Evolutionary conservation across 2,329 filamentous ascomycete species (phyloP), one percentile per base, ranked within the genome.

Genomic region (Xylaria digitata): DNA sequence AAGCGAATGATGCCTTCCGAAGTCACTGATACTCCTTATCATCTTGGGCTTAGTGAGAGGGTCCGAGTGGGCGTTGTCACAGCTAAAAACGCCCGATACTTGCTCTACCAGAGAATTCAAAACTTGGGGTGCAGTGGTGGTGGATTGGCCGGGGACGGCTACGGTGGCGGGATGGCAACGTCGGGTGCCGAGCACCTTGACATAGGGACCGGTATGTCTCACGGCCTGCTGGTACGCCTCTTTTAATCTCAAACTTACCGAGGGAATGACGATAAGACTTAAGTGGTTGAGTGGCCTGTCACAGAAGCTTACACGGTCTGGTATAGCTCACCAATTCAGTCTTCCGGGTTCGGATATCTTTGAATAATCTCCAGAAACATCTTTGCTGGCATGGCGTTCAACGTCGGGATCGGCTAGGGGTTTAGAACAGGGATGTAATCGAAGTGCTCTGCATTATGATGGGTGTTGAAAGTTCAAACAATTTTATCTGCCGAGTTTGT

Each of bases 191-290:
- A 42, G 42, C 21, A n/a, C 0, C 11, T 9, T 15, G 19, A 40
- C 19, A 37, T 42, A 54, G 52, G 52, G 52, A n/a, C 43, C 43
- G 52, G 52, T 34, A 7, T 55, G 52, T 26, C 37, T 42, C 13
- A 55, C 37, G 15, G 52, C 52, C 19, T 55, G 6, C 11, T 15
- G 6, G 34, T 30, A 55, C 43, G 52, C 52, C 7, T 43, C 52
- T 55, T 55, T 34, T 5, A 55, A 13, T 55, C 52, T 43, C 2
- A 6, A 9, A 4, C 4, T 40, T 17, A 21, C 7, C 6, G 37
- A 53, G 2, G 32, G 37, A 3, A 55, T 55, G 6, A 26, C 8
- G 5, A 30, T n/a, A 4, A 43, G 37, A 8, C 37, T 55, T 9
- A 43, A 9, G 26, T 55, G 37, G 6, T 26, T 17, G 3, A 21